Percentiles rank a stretch among this genome's conserved stretches.
These are phyloP conservation scores for Pholiota molesta DNA, from an alignment of 768 basidiomycete species.

Conservation along the genomic window DNA sequence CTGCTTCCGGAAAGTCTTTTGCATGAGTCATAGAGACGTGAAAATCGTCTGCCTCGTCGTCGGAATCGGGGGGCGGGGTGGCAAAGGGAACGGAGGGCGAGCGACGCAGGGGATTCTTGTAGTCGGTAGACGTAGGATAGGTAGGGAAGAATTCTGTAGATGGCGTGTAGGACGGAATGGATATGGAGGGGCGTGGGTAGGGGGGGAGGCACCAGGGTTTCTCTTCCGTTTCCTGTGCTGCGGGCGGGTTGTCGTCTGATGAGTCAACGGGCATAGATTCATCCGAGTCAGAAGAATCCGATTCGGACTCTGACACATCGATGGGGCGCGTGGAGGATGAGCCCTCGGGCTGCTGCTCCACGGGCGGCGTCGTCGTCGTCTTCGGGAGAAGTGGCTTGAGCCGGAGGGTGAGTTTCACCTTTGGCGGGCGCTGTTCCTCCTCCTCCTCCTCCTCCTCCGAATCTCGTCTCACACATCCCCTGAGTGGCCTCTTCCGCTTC, in stretches of 20 bases:
- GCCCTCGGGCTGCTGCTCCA: conserved; percentile 23
- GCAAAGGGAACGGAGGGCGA: conserved; percentile 63
- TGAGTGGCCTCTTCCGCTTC: conserved; percentile 47
- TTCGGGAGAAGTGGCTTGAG: conserved; percentile 49
- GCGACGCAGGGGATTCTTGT: conserved; percentile 36
- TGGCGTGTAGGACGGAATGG: conserved; percentile 59
- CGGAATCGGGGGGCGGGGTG: conserved; percentile 76
- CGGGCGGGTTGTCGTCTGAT: conserved; percentile 33
- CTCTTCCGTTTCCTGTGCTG: conserved; percentile 32
- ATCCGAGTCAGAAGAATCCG: conserved; percentile 28
- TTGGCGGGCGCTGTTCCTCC: conserved; percentile 53
- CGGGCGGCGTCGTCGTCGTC: conserved; percentile 7
- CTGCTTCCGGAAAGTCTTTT: conserved; percentile 34
- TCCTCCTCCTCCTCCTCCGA: conserved; percentile 35
- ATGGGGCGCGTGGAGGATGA: conserved; percentile 34
- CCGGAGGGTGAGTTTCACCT: conserved; percentile 72
- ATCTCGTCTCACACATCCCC: conserved; percentile 32
- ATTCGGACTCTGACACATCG: conserved; percentile 45
- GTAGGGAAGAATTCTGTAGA: background rate
- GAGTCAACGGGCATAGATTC: conserved; percentile 49
- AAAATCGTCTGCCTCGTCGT: conserved; percentile 59
- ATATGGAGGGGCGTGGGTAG: conserved; percentile 59
- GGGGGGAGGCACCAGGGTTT: conserved; percentile 55
- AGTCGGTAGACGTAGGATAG: background rate
- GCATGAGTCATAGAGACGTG: conserved; percentile 46